Evolutionary conservation across 371 early-diverging fungal species (phyloP).

Genomic region (Mucor racemosus): DNA sequence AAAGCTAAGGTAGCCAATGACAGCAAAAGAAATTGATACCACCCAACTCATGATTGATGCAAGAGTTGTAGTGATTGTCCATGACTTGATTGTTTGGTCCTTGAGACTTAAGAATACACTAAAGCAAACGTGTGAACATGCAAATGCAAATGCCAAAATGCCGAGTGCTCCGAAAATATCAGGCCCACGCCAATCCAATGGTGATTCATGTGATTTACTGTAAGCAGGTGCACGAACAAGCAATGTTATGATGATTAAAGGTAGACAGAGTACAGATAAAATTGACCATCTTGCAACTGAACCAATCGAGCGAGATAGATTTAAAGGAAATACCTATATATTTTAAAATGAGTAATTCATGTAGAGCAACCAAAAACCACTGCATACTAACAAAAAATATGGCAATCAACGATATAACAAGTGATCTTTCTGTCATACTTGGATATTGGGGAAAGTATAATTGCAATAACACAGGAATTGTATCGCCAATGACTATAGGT

Average conservation of each 20-base stretch:
- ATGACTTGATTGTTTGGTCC: slow-evolving; percentile 48
- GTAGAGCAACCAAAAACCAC: not conserved
- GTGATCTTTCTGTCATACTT: slow-evolving; percentile 36
- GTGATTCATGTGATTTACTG: slow-evolving; percentile 54
- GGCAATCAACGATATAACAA: slow-evolving; percentile 52
- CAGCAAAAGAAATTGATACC: slow-evolving; percentile 62
- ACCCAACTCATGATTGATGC: slow-evolving; percentile 57
- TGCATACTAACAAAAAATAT: slow-evolving; percentile 44
- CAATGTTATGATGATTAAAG: slow-evolving; percentile 55
- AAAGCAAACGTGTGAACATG: slow-evolving; percentile 63
- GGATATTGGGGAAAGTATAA: slow-evolving; percentile 45
- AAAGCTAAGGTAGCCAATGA: slow-evolving; percentile 62
- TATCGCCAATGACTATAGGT: slow-evolving; percentile 58
- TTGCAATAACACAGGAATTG: slow-evolving; percentile 56
- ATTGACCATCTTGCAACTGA: slow-evolving; percentile 58
- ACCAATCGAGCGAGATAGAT: slow-evolving; percentile 60
- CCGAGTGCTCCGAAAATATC: slow-evolving; percentile 63
- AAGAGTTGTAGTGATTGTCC: slow-evolving; percentile 52
- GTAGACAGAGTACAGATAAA: slow-evolving; percentile 58
- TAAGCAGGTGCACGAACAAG: slow-evolving; percentile 59
- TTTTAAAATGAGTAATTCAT: not conserved
- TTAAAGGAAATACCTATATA: slow-evolving; percentile 52
- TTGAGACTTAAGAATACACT: slow-evolving; percentile 55
- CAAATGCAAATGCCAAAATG: slow-evolving; percentile 69
- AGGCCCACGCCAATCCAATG: slow-evolving; percentile 47